Evolutionary conservation across 202 grass and related monocot species (phyloP).

Genomic region (Saccharum hybrid): DNA sequence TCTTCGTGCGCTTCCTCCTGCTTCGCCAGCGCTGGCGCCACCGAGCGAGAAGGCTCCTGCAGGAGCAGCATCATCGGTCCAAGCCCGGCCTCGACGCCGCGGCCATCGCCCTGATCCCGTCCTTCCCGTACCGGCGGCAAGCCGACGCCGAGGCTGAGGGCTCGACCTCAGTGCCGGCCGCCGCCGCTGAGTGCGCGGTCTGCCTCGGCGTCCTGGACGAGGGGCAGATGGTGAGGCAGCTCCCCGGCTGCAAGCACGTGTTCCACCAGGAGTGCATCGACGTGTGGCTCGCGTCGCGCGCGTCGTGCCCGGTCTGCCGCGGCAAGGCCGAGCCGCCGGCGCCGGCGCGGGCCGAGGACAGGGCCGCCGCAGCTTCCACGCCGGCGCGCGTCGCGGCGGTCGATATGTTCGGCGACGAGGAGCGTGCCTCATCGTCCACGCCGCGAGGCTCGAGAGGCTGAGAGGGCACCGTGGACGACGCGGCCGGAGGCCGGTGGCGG

Average conservation of each 20-base stretch:
- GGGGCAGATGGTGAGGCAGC: constrained; percentile 59
- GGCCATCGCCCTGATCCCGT: constrained; percentile 63
- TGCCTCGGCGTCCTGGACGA: constrained; percentile 62
- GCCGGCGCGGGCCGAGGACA: neutral
- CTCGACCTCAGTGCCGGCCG: neutral
- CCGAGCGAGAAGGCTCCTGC: neutral
- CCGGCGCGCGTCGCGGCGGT: constrained; percentile 4
- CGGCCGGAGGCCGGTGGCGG: neutral
- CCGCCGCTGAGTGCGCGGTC: constrained; percentile 54
- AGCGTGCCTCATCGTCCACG: neutral
- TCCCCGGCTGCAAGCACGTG: constrained; percentile 60
- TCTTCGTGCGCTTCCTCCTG: constrained; percentile 46
- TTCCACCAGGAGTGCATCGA: constrained; percentile 75
- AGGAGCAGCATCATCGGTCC: neutral
- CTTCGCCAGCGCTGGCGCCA: constrained; percentile 15
- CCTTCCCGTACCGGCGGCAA: constrained; percentile 52
- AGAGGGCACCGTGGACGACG: constrained; percentile 6
- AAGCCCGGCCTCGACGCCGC: constrained; percentile 59
- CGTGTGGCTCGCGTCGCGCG: constrained; percentile 61
- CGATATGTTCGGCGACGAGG: constrained; percentile 3
- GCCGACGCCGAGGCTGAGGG: neutral
- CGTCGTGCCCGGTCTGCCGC: constrained; percentile 74
- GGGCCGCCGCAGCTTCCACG: neutral
- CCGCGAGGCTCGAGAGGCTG: neutral
- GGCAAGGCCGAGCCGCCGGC: constrained; percentile 40